Conservation (phyloP, 805 yeast genomes). For the Myxozyma melibiosi region DNA sequence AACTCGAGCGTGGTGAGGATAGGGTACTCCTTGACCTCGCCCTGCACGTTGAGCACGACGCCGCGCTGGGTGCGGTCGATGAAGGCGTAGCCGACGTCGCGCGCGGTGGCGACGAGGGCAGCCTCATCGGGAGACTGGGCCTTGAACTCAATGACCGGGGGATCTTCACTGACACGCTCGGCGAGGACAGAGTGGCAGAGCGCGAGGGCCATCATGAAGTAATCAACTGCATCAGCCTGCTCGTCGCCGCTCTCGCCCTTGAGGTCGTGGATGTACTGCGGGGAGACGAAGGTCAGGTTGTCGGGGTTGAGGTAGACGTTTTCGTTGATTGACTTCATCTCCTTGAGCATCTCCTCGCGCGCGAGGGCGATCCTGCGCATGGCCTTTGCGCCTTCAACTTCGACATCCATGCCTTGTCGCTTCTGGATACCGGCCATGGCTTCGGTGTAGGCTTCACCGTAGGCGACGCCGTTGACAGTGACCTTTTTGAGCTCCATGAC, state of each 20-base stretch:
- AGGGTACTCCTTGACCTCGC: conserved; percentile 50
- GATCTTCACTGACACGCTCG: conserved; percentile 49
- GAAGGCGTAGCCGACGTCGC: conserved; percentile 70
- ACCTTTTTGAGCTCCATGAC: conserved; percentile 82
- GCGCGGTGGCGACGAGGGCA: conserved; percentile 74
- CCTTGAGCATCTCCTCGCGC: conserved; percentile 51
- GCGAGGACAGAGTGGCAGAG: conserved; percentile 77
- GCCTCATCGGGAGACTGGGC: conserved; percentile 87
- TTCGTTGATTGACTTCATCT: conserved; percentile 43
- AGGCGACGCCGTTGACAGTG: conserved; percentile 64
- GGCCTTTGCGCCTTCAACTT: conserved; percentile 50
- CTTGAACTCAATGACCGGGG: conserved; percentile 54
- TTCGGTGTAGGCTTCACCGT: conserved; percentile 77
- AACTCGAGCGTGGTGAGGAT: conserved; percentile 63
- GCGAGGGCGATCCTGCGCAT: conserved; percentile 49
- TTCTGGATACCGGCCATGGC: conserved; percentile 73
- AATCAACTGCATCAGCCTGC: conserved; percentile 55
- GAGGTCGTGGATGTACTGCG: conserved; percentile 59
- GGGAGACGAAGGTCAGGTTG: conserved; percentile 63
- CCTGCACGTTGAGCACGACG: conserved; percentile 50
- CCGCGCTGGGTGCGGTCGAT: conserved; percentile 55
- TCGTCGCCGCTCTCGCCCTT: conserved; percentile 44
- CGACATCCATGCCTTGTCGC: conserved; percentile 64
- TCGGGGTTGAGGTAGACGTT: conserved; percentile 57
- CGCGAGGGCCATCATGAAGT: conserved; percentile 66